Percentiles rank a stretch among this genome's conserved stretches.
phyloP scores from a whole-genome alignment of 2,329 filamentous ascomycete species.

The Apiospora rasikravindrae region DNA sequence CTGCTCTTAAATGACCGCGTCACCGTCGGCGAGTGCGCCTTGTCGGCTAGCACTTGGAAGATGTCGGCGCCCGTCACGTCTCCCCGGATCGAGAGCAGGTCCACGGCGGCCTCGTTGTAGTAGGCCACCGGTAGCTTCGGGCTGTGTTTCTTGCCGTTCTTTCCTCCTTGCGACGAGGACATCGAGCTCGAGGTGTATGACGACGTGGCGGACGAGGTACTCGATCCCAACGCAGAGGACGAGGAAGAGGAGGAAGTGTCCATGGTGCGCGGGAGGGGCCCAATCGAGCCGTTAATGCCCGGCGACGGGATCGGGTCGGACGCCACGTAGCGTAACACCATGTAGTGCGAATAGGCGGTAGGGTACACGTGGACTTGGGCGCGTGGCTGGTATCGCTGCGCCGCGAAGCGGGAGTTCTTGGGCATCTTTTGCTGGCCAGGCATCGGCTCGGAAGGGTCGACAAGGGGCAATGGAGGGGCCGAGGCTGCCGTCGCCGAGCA shows the following conservation, averaged over 20 bases:
- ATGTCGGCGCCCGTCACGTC: constrained; percentile 52
- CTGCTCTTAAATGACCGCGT: constrained; percentile 50
- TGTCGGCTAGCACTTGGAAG: constrained; percentile 59
- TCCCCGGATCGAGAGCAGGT: constrained; percentile 50
- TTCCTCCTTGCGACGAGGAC: constrained; percentile 24
- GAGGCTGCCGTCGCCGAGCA: neutral
- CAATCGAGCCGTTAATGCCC: neutral
- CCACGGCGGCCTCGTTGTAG: constrained; percentile 52
- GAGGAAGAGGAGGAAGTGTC: constrained; percentile 28
- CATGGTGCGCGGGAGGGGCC: constrained; percentile 20
- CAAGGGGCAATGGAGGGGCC: constrained; percentile 16
- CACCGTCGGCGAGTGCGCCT: constrained; percentile 48
- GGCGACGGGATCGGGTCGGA: constrained; percentile 20
- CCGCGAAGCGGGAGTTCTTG: constrained; percentile 24
- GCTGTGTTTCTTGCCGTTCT: constrained; percentile 32
- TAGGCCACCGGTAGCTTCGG: constrained; percentile 43
- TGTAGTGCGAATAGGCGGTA: constrained; percentile 37
- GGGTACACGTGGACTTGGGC: constrained; percentile 25
- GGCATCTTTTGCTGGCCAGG: constrained; percentile 10
- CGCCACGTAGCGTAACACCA: constrained; percentile 34
- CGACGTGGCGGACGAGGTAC: constrained; percentile 29
- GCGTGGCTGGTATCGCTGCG: constrained; percentile 24
- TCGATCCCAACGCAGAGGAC: neutral
- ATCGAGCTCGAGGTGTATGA: constrained; percentile 20
- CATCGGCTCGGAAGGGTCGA: constrained; percentile 14